Base-by-base conservation (phyloP, 2,329 filamentous ascomycete genomes). In the Aspergillaceae sp. region DNA sequence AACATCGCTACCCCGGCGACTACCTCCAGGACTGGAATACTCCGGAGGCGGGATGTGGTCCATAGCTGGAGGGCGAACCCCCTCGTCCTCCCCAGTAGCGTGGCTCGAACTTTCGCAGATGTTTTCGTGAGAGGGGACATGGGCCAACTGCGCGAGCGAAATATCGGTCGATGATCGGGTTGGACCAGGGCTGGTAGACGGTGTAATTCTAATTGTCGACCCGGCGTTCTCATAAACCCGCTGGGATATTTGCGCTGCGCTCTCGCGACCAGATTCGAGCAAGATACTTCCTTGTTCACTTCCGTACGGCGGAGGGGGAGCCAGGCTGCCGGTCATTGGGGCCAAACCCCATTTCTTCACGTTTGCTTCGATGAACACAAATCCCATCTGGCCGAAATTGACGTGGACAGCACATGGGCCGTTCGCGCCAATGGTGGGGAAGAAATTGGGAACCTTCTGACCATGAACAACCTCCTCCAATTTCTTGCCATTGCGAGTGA, bases 321-420 rank as follows among this genome's bases (percentile, higher is more conserved):
- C 92, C 49, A 98, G 76, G 60, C 88, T 95, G 48, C 92, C 92
- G 1, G 88, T 96, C 78, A 94, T 94, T 4, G 92, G 92, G 41
- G 92, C 92, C 46, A 98, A 74, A 2, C 92, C 92, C 92, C 92
- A 98, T 75, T 97, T 98, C 80, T 98, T 98, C 50, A 98, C 92
- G 60, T 98, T 98, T 51, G 91, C 92, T 69, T 98, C 92, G 57
- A 98, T 97, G 62, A 97, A 98, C 42, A 98, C 92, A 62, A 97
- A 98, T 32, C 92, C 92, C 61, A 92, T 87, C 65, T 98, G 92
- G 5, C 92, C 92, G 65, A 98, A 94, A 66, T 98, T 98, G 63
- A 97, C 92, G 64, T 98, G 91, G 1, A 98, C 80, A 30, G 84
- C 84, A 59, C 87, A 90, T 10, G 92, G 92, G 0, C 92, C 92